Evolutionary conservation across 768 basidiomycete genomes (phyloP).

Genomic region (Hygrocybe coccinea): DNA sequence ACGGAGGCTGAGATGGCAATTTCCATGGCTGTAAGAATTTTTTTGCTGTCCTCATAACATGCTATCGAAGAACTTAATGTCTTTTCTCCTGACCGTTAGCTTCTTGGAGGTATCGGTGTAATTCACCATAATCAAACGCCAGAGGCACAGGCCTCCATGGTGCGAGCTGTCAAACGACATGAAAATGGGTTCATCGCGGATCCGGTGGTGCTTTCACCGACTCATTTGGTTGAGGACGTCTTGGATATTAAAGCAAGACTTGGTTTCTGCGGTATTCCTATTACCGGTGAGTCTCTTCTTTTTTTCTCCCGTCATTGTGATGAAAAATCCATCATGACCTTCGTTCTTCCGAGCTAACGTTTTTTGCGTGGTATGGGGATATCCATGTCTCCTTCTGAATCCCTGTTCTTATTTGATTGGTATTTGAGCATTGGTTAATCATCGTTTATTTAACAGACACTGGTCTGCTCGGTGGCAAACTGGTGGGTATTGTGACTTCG

Average conservation of each 20-base stretch:
- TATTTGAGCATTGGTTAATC: slow-evolving; percentile 18
- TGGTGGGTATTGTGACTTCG: slow-evolving; percentile 93
- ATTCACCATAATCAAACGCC: slow-evolving; percentile 94
- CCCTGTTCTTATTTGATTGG: slow-evolving; percentile 12
- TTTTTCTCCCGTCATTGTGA: slow-evolving; percentile 28
- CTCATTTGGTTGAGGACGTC: slow-evolving; percentile 78
- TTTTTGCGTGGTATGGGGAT: slow-evolving; percentile 72
- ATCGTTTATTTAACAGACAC: slow-evolving; percentile 51
- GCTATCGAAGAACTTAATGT: background rate
- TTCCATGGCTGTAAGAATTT: slow-evolving; percentile 71
- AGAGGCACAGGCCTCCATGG: slow-evolving; percentile 90
- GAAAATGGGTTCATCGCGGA: slow-evolving; percentile 99
- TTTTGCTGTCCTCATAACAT: slow-evolving; percentile 1
- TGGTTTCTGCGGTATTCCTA: slow-evolving; percentile 95
- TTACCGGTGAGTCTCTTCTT: slow-evolving; percentile 70
- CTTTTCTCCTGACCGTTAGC: slow-evolving; percentile 41
- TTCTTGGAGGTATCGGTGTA: slow-evolving; percentile 94
- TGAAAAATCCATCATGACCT: slow-evolving; percentile 30
- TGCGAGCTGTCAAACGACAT: slow-evolving; percentile 94
- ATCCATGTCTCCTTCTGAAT: slow-evolving; percentile 36
- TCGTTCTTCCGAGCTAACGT: slow-evolving; percentile 49
- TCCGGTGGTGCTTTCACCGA: slow-evolving; percentile 81
- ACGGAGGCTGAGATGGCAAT: slow-evolving; percentile 95
- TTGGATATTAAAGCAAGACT: slow-evolving; percentile 86
- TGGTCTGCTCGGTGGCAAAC: slow-evolving; percentile 82